Evolutionary conservation across 2,329 filamentous ascomycete species (phyloP).

Genomic region (Venturia effusa): DNA sequence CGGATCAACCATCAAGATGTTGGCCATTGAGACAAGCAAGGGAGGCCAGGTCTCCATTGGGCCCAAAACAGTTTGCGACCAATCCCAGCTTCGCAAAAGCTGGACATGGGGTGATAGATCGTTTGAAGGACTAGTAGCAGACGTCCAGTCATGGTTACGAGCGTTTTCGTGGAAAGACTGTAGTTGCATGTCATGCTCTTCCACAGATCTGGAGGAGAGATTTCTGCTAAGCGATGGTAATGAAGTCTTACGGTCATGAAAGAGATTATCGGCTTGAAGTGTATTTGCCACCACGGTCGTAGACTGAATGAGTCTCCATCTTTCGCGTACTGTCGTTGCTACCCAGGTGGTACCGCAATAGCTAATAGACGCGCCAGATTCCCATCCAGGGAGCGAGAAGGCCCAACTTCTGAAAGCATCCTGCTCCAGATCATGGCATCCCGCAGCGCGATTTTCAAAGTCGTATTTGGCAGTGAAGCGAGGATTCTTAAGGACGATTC

Average conservation of each 20-base stretch:
- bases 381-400: background rate
- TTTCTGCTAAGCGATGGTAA: background rate
- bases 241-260: background rate
- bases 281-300: background rate
- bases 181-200: background rate
- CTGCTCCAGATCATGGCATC: background rate
- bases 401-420: conserved; percentile 1
- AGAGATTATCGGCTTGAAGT: background rate
- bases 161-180: background rate
- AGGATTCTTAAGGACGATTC: background rate
- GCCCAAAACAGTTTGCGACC: conserved; percentile 7
- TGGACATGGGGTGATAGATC: conserved; percentile 3
- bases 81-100: conserved; percentile 8
- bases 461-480: conserved; percentile 6
- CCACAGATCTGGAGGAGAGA: background rate
- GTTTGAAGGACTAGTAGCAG: background rate
- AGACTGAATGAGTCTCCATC: conserved; percentile 7
- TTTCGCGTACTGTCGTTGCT: background rate
- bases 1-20: conserved; percentile 57
- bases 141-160: background rate
- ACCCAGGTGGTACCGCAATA: conserved; percentile 3
- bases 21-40: conserved; percentile 50
- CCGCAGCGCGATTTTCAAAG: conserved; percentile 1
- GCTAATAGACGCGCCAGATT: conserved; percentile 1
- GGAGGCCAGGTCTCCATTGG: conserved; percentile 9